Evolutionary conservation across 257 asterid species (phyloP), one percentile per base, ranked within the genome.

Genomic region (Jacaranda mimosifolia): DNA sequence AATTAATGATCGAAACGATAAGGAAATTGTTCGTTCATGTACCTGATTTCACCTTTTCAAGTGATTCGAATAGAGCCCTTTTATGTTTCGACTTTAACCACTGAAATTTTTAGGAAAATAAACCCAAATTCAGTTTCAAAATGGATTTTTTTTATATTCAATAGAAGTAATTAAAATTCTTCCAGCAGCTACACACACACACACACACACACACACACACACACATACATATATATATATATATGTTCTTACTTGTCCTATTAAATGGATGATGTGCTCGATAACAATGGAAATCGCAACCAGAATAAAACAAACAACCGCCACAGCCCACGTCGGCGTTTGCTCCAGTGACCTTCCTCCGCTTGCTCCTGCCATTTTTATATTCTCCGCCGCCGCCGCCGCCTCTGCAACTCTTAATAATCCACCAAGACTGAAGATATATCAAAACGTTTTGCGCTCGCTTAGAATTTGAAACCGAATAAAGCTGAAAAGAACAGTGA

Each of bases 291-390:
- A 94, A 59, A 92, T 48, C 5, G 92, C 91, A 9, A 94, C 88
- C 76, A 94, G 63, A 18, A 81, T 90, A 52, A 94, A 94, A 56
- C 96, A 91, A 19, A 94, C 96, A 1, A 86, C 88, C 43, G 98
- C 97, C 3, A 94, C 96, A 0, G 98, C 97, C 98, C 98, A 94
- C 11, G 98, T 94, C 82, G 98, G 95, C 1, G 98, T 94, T 77
- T 87, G 83, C 81, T 94, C 97, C 81, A 93, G 82, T 21, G 98
- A 62, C 69, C 94, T 83, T 80, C 92, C 91, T 59, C 92, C 94
- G 52, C 86, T 69, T 14, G 69, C 94, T 76, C 93, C 98, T 12
- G 96, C 96, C 98, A 93, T 93, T 51, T 72, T 68, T 10, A 7
- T 7, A 21, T 63, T 32, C 74, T 60, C 66, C 77, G 1, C 78